Conservation (phyloP, 768 basidiomycete species). For the Serendipita sp. region DNA sequence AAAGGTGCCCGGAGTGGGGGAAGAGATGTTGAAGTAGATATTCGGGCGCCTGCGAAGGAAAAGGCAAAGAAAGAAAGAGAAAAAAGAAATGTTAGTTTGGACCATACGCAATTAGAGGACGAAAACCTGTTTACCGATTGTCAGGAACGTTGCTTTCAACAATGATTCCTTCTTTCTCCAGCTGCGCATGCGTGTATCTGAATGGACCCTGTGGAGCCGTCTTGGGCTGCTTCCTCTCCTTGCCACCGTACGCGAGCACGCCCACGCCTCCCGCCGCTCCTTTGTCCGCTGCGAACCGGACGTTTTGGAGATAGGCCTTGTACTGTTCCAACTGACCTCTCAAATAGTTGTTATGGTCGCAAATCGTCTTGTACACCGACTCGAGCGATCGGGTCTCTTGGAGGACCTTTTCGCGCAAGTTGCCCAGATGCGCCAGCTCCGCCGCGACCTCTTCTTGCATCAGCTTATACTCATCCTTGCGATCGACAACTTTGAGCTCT, state of each 20-base stretch:
- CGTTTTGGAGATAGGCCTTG: constrained; percentile 98
- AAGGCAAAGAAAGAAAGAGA: neutral
- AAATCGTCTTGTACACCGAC: constrained; percentile 97
- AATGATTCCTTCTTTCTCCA: constrained; percentile 99
- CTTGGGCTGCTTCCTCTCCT: constrained; percentile 87
- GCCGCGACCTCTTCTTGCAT: constrained; percentile 97
- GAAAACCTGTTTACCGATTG: constrained; percentile 70
- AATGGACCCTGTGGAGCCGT: constrained; percentile 84
- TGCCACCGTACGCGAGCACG: constrained; percentile 88
- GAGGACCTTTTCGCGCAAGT: constrained; percentile 88
- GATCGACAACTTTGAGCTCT: constrained; percentile 73
- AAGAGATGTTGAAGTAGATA: constrained; percentile 98
- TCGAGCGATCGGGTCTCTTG: constrained; percentile 86
- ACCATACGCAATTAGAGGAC: constrained; percentile 10
- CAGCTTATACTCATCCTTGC: constrained; percentile 68
- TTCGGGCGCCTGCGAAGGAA: constrained; percentile 59
- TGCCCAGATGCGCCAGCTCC: constrained; percentile 91
- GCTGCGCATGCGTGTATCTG: constrained; percentile 91
- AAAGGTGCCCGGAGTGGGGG: constrained; percentile 94
- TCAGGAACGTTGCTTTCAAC: constrained; percentile 99
- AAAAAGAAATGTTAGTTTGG: constrained; percentile 9
- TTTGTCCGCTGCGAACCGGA: constrained; percentile 81
- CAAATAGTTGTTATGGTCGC: constrained; percentile 97
- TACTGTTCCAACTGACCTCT: constrained; percentile 95
- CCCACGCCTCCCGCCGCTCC: constrained; percentile 79